Base-by-base conservation (phyloP, 2,329 filamentous ascomycete species). In the Mollisia scopiformis region DNA sequence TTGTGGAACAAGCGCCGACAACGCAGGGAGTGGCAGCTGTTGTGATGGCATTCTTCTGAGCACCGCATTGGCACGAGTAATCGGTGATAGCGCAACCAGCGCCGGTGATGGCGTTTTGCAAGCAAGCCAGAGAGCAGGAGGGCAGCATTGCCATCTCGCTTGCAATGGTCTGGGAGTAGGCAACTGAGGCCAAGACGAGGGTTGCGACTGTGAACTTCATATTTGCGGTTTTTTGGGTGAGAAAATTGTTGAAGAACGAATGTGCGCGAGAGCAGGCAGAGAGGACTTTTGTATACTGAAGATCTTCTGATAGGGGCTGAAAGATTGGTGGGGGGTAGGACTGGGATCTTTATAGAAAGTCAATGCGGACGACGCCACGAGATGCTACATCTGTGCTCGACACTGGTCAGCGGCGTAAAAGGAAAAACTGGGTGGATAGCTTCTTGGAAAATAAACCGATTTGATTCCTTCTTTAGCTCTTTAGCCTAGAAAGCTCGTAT, bases 51-150 rank as follows among this genome's bases (percentile, higher is more conserved):
- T 33, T 28, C 37, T 58, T 66, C 3, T 37, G 49, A 13, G 52
- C 13, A 54, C 67, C 69, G 33, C 70, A 71, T 52, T 65, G 57
- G 57, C 70, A 72, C 3, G 62, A 50, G 33, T 61, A 67, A 27
- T 71, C 69, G 3, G 64, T 47, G 8, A 57, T 2, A 14, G 19
- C 27, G 43, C 70, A 72, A 4, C 68, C 68, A 43, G 60, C 54
- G 27, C 14, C 27, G 14, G 46, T 47, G 31, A 62, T 59, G 53
- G 68, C 66, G 5, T 47, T 62, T 13, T 30, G 7, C 50, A 72
- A 58, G 50, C 69, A 71, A 13, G 61, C 39, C 21, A 66, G 50
- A 10, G 62, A 51, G 60, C 70, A 72, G 4, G 65, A 41, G 39
- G 70, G 69, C 6, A 72, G 39, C 49, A 62, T 16, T 13, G 67